Conservation (phyloP, 75 land plant genomes). For the Ceratopteris richardii region DNA sequence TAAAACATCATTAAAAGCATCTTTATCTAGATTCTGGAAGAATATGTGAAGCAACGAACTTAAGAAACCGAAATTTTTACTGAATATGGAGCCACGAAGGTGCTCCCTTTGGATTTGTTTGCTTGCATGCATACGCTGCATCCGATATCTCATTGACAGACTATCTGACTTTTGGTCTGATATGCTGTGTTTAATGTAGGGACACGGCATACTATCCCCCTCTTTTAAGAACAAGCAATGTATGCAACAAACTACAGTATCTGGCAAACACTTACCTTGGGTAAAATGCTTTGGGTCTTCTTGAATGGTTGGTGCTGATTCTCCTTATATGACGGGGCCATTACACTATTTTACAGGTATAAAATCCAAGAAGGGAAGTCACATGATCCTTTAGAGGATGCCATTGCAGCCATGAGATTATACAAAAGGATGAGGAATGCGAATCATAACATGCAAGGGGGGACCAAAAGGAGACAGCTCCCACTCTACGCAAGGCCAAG, state of each 20-base stretch:
- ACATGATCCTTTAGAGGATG: conserved; percentile 83
- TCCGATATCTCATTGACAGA: too few relatives aligned
- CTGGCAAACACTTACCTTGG: conserved; percentile 75
- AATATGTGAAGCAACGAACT: too few relatives aligned
- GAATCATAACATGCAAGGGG: conserved; percentile 22
- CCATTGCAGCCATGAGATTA: conserved; percentile 83
- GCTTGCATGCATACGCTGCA: too few relatives aligned
- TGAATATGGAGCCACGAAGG: too few relatives aligned
- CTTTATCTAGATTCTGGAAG: too few relatives aligned
- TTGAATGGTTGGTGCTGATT: not conserved
- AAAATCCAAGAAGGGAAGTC: conserved; percentile 57
- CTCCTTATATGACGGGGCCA: too few relatives aligned
- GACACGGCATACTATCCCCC: conserved; percentile 85
- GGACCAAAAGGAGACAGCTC: conserved; percentile 24
- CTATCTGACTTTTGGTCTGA: too few relatives aligned
- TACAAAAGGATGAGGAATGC: conserved; percentile 66
- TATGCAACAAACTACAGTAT: conserved; percentile 81
- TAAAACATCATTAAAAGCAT: too few relatives aligned
- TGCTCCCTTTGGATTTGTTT: too few relatives aligned
- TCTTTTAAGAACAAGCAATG: conserved; percentile 75
- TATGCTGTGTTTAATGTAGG: too few relatives aligned
- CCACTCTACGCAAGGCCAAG: conserved; percentile 19
- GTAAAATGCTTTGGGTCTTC: conserved; percentile 22
- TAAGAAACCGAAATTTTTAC: too few relatives aligned
- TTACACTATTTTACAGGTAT: conserved; percentile 34